A percentile compares a stretch with the other conserved stretches of the same genome.
Evolutionary conservation across 1,284 basidiomycete genomes (phyloP).

Genomic region (Ustilago nuda): DNA sequence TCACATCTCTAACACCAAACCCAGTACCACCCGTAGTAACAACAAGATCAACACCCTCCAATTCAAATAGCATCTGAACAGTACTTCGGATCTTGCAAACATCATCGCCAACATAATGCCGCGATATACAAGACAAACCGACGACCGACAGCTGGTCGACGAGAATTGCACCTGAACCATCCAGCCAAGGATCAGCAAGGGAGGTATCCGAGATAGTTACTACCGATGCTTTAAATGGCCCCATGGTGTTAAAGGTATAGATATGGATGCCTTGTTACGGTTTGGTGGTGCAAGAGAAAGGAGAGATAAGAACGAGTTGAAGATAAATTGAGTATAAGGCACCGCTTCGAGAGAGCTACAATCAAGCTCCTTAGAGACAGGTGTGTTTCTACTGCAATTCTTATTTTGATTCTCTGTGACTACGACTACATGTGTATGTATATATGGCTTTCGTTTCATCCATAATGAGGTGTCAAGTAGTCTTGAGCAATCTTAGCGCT

Average conservation of each 20-base stretch:
- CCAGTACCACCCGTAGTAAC: slow-evolving; percentile 88
- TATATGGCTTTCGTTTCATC: too few species aligned
- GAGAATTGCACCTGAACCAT: slow-evolving; percentile 55
- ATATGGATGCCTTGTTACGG: too few species aligned
- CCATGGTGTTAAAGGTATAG: not conserved
- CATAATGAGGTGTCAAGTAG: too few species aligned
- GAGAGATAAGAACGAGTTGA: not conserved
- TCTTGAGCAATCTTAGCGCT: too few species aligned
- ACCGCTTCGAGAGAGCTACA: too few species aligned
- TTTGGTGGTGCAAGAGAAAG: not conserved
- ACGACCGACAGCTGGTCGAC: slow-evolving; percentile 6
- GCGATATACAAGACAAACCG: slow-evolving; percentile 18
- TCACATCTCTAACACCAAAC: slow-evolving; percentile 81
- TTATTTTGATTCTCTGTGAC: too few species aligned
- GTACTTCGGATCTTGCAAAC: slow-evolving; percentile 4
- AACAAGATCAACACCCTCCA: slow-evolving; percentile 29
- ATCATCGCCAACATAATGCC: slow-evolving; percentile 47
- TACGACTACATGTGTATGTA: too few species aligned
- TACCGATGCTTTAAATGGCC: slow-evolving; percentile 18
- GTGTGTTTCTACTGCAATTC: too few species aligned
- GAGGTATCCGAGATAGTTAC: slow-evolving; percentile 58
- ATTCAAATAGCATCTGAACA: slow-evolving; percentile 24
- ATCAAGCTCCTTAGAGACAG: too few species aligned
- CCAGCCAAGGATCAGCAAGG: slow-evolving; percentile 21
- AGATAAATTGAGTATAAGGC: too few species aligned